Percentiles rank a stretch among this genome's conserved stretches.
Conservation (phyloP, 2,329 filamentous ascomycete species). For the Pseudofabraea citricarpa region DNA sequence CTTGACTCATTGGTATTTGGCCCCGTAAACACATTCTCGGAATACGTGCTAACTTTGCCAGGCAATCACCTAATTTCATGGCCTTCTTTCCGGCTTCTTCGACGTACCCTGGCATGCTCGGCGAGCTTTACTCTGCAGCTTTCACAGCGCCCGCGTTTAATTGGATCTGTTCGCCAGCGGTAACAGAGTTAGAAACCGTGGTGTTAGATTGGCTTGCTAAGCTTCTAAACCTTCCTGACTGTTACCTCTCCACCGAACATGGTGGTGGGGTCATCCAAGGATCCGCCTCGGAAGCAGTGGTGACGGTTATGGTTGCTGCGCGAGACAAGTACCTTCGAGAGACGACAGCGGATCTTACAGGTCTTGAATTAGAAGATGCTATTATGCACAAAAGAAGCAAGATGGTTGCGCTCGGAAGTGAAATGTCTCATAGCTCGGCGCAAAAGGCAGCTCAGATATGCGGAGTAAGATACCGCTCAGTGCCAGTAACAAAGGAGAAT, state of each 20-base stretch:
- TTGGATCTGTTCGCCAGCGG: constrained; percentile 89
- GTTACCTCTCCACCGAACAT: constrained; percentile 68
- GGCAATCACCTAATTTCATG: constrained; percentile 90
- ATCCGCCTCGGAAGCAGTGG: constrained; percentile 79
- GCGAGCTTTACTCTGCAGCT: constrained; percentile 85
- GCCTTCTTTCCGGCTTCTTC: constrained; percentile 86
- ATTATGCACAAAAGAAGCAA: constrained; percentile 61
- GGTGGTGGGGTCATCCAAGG: constrained; percentile 92
- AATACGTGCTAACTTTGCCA: constrained; percentile 15
- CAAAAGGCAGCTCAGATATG: constrained; percentile 85
- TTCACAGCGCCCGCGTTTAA: constrained; percentile 93
- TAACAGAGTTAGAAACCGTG: constrained; percentile 90
- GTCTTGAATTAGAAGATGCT: constrained; percentile 63
- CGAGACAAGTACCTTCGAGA: constrained; percentile 71
- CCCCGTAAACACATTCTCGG: neutral
- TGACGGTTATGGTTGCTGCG: constrained; percentile 83
- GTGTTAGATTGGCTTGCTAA: constrained; percentile 88
- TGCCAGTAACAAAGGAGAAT: constrained; percentile 57
- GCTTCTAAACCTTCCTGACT: constrained; percentile 66
- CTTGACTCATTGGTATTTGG: constrained; percentile 73
- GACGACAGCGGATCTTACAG: constrained; percentile 45
- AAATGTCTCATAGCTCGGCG: constrained; percentile 76
- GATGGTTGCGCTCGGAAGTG: constrained; percentile 76
- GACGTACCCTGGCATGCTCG: constrained; percentile 80
- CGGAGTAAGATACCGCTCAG: constrained; percentile 72